Percentiles rank a stretch among this genome's conserved stretches.
Evolutionary conservation across 257 asterid genomes (phyloP).

Genomic region (Lycium ferocissimum): DNA sequence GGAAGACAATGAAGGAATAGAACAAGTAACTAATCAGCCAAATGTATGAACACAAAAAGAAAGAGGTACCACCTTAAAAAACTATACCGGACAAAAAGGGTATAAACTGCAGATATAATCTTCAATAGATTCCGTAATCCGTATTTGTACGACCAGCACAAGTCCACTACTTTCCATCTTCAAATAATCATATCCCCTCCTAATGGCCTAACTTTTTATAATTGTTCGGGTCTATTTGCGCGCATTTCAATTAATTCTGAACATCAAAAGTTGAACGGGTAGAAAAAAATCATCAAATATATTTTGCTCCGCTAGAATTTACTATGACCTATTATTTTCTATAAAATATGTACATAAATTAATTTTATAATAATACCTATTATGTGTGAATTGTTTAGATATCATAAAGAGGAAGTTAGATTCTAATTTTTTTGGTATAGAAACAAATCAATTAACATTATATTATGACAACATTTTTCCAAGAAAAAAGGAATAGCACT

Average conservation of each 20-base stretch:
- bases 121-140: background rate
- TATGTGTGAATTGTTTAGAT: background rate
- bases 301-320: background rate
- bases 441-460: background rate
- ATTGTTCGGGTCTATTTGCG: too few species aligned
- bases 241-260: background rate
- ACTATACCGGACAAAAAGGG: background rate
- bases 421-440: background rate
- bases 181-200: background rate
- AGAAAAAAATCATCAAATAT: background rate
- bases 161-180: background rate
- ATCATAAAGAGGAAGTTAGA: background rate
- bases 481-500: background rate
- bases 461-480: background rate
- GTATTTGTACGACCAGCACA: conserved; percentile 21
- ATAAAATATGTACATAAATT: background rate
- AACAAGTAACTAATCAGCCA: background rate
- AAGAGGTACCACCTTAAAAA: conserved; percentile 11
- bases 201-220: too few species aligned
- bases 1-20: background rate
- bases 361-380: background rate
- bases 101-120: background rate
- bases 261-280: background rate
- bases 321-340: background rate
- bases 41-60: background rate